Evolutionary conservation across 2,329 filamentous ascomycete genomes (phyloP).

Genomic region (Tolypocladium ovalisporum): DNA sequence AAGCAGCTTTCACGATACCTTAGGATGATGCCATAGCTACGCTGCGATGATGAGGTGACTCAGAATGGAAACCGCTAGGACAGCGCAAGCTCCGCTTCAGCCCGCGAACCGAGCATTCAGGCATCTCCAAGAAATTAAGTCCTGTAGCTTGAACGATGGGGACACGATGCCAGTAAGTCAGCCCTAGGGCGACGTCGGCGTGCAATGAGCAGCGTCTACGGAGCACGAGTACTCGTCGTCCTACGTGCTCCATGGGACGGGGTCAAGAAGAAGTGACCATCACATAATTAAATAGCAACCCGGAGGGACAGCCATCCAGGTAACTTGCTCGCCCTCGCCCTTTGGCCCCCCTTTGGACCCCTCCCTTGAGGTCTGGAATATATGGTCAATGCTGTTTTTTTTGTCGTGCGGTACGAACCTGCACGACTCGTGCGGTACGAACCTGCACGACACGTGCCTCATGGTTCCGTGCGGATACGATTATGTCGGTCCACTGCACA

Average conservation of each 20-base stretch:
- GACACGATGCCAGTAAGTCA: background rate
- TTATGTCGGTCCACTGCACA: background rate
- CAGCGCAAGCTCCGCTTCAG: background rate
- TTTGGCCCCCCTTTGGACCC: background rate
- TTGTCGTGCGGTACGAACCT: background rate
- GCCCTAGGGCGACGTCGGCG: background rate
- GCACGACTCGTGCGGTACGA: background rate
- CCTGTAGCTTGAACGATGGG: background rate
- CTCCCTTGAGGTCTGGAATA: background rate
- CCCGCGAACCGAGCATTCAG: background rate
- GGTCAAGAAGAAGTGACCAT: too few species aligned
- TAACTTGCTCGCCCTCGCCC: background rate
- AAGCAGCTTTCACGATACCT: conserved; percentile 1
- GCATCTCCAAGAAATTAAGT: background rate
- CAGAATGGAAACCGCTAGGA: background rate
- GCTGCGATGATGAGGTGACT: conserved; percentile 3
- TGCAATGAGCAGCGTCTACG: too few species aligned
- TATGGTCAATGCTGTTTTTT: background rate
- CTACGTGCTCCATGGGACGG: too few species aligned
- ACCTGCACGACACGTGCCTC: background rate
- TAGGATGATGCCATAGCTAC: conserved; percentile 5
- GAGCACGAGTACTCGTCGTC: background rate
- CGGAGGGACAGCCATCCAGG: background rate
- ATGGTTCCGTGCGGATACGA: background rate
- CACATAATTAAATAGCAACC: too few species aligned